A percentile compares a stretch with the other conserved stretches of the same genome.
Conservation (phyloP, 345 rosid genomes). For the Populus tremula region DNA sequence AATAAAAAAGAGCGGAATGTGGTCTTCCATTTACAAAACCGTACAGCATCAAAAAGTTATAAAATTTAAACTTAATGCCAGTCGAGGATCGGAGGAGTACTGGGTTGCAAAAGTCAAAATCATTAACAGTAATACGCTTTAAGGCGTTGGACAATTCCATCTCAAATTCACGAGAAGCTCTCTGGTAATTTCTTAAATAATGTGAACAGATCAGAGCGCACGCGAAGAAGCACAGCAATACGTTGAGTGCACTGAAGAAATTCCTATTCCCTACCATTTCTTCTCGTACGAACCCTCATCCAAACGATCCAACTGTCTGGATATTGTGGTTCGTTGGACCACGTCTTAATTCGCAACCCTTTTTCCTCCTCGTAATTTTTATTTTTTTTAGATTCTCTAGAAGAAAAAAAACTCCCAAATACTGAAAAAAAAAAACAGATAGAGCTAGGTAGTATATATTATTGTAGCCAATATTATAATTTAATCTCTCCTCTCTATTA, state of each 20-base stretch:
- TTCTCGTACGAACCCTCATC: not conserved
- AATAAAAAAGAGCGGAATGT: too few relatives aligned
- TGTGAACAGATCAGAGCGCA: not conserved
- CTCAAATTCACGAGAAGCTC: too few relatives aligned
- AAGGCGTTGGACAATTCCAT: too few relatives aligned
- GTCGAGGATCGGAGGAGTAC: too few relatives aligned
- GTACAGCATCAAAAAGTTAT: too few relatives aligned
- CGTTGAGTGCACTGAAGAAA: not conserved
- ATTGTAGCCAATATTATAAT: not conserved
- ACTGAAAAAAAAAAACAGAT: too few relatives aligned
- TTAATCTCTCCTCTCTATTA: not conserved
- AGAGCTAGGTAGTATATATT: not conserved
- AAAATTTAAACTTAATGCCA: too few relatives aligned
- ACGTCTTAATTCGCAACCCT: not conserved
- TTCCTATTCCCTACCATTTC: not conserved
- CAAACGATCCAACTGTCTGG: not conserved
- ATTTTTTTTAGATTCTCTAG: not conserved
- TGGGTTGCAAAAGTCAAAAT: not conserved
- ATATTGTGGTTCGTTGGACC: not conserved
- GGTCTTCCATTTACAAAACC: too few relatives aligned
- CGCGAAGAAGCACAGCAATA: not conserved
- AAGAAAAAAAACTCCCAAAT: too few relatives aligned
- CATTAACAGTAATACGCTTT: too few relatives aligned
- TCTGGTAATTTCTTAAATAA: not conserved
- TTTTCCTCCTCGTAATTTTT: not conserved